phyloP scores from a whole-genome alignment of 495 filamentous ascomycete genomes.

The Cladorrhinum samala region DNA sequence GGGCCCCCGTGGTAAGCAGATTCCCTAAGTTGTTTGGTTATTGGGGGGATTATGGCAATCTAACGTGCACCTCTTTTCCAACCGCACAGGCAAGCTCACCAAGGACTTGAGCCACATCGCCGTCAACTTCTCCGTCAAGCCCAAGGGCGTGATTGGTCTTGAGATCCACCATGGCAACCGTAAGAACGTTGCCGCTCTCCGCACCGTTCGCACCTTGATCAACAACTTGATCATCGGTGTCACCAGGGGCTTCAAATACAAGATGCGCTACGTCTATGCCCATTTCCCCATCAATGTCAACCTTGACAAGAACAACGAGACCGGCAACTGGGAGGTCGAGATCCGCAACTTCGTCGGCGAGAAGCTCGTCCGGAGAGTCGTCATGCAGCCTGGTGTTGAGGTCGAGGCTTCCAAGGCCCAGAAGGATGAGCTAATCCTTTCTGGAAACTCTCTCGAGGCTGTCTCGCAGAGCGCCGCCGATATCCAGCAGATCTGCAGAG shows the following conservation, averaged over 20 bases:
- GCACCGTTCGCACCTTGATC: conserved; percentile 94
- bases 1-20: conserved; percentile 70
- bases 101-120: conserved; percentile 96
- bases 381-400: conserved; percentile 83
- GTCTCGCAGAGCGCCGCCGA: conserved; percentile 97
- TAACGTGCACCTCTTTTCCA: conserved; percentile 4
- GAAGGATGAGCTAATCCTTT: conserved; percentile 94
- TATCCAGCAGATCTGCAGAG: conserved; percentile 98
- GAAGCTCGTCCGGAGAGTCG: conserved; percentile 93
- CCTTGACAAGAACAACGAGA: conserved; percentile 92
- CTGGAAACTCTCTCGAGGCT: conserved; percentile 89
- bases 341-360: conserved; percentile 99
- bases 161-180: conserved; percentile 95
- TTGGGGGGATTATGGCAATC: neutral
- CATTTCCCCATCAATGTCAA: conserved; percentile 99
- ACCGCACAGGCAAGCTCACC: conserved; percentile 67
- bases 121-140: conserved; percentile 84
- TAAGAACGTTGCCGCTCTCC: conserved; percentile 95
- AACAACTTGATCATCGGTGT: conserved; percentile 98
- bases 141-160: conserved; percentile 80
- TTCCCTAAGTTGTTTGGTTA: neutral
- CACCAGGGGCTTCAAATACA: conserved; percentile 99
- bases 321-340: conserved; percentile 82
- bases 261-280: conserved; percentile 99
- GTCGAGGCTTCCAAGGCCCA: conserved; percentile 80